Percentiles rank a stretch among this genome's conserved stretches.
phyloP scores from a whole-genome alignment of 2,329 filamentous ascomycete species.

The Penicillium italicum region DNA sequence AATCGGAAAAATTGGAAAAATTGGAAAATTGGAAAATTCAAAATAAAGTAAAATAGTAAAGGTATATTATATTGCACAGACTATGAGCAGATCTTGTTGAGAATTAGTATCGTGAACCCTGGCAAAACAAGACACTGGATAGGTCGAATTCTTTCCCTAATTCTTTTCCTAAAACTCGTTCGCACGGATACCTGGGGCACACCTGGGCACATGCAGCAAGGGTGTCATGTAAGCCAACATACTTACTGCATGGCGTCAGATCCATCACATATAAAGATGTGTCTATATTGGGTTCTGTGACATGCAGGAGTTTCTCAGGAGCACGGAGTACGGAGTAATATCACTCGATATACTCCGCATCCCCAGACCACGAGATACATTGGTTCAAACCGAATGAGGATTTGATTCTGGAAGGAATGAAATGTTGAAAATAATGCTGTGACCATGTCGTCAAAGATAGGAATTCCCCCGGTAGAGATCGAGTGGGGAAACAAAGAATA shows the following conservation, averaged over 20 bases:
- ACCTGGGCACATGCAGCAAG: conserved; percentile 2
- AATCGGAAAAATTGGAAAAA: background rate
- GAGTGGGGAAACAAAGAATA: background rate
- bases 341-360: background rate
- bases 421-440: background rate
- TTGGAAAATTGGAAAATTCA: background rate
- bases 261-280: conserved; percentile 6
- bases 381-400: background rate
- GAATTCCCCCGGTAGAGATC: background rate
- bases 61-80: background rate
- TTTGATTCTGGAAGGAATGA: background rate
- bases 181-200: background rate
- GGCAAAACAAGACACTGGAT: background rate
- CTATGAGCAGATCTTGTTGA: background rate
- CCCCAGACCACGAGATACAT: background rate
- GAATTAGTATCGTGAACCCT: background rate
- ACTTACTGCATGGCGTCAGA: background rate
- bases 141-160: background rate
- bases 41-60: background rate
- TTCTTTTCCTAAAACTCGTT: too few species aligned
- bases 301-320: conserved; percentile 5
- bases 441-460: background rate
- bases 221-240: background rate
- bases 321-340: background rate
- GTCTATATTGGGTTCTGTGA: background rate